Percentiles rank a stretch among this genome's conserved stretches.
Evolutionary conservation across 2,329 filamentous ascomycete genomes (phyloP).

Genomic region (Talaromyces verruculosus): DNA sequence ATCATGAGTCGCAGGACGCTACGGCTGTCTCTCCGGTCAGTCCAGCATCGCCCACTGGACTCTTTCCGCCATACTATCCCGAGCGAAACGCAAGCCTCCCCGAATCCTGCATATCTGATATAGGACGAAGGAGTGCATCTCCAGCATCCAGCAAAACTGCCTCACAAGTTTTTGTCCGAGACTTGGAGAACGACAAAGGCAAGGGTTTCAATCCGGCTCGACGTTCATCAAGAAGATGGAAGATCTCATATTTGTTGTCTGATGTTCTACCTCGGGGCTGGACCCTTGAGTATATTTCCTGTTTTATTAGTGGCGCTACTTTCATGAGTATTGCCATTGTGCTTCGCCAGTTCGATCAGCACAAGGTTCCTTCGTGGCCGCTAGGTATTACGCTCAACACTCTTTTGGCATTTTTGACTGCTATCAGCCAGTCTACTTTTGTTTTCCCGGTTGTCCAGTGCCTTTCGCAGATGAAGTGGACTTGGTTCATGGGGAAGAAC

Average conservation of each 20-base stretch:
- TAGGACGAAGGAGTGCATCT: neutral
- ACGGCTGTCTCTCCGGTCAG: neutral
- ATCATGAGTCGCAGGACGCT: slow-evolving; percentile 6
- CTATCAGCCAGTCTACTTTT: slow-evolving; percentile 13
- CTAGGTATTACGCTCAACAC: slow-evolving; percentile 5
- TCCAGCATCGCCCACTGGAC: neutral
- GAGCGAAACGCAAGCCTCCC: neutral
- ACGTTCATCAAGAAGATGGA: neutral
- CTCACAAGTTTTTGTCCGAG: neutral
- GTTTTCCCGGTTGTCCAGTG: slow-evolving; percentile 12
- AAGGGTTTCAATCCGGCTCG: neutral
- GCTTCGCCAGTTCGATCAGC: slow-evolving; percentile 8
- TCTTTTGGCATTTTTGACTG: slow-evolving; percentile 17
- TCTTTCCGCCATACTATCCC: slow-evolving; percentile 7
- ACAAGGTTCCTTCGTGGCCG: slow-evolving; percentile 6
- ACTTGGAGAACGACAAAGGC: neutral
- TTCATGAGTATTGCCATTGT: slow-evolving; percentile 8
- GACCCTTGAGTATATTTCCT: slow-evolving; percentile 15
- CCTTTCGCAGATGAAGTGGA: slow-evolving; percentile 17
- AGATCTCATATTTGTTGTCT: neutral
- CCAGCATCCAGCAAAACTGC: neutral
- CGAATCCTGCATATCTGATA: neutral
- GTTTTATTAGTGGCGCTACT: slow-evolving; percentile 7
- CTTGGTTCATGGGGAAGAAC: neutral
- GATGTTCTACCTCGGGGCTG: slow-evolving; percentile 9